Percentiles rank a stretch among this genome's conserved stretches.
Evolutionary conservation across 495 filamentous ascomycete species (phyloP).

Genomic region (Viridothelium virens): DNA sequence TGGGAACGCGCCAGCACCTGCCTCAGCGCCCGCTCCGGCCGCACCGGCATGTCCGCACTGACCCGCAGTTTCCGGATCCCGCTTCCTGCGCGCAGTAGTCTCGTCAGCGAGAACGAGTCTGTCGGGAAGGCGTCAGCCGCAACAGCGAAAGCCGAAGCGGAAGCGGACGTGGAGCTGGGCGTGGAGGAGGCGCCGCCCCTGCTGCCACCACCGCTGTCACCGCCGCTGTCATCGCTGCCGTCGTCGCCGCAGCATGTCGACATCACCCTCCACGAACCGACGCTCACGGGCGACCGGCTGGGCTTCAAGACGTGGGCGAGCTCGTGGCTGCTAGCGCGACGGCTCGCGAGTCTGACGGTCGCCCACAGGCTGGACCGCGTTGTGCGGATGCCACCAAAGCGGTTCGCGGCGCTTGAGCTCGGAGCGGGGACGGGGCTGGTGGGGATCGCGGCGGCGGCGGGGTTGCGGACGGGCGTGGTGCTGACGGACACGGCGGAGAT

Average conservation of each 20-base stretch:
- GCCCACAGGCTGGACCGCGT: background rate
- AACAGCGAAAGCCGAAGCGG: background rate
- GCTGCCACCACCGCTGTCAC: background rate
- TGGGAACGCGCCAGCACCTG: conserved; percentile 73
- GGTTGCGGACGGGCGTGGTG: conserved; percentile 37
- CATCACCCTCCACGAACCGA: conserved; percentile 72
- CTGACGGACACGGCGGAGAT: conserved; percentile 69
- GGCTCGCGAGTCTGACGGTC: conserved; percentile 38
- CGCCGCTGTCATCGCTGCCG: background rate
- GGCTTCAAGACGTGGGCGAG: conserved; percentile 77
- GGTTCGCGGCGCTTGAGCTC: conserved; percentile 47
- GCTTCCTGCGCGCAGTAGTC: conserved; percentile 14
- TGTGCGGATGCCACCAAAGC: conserved; percentile 11
- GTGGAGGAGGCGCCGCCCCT: too few species aligned
- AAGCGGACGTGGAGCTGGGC: too few species aligned
- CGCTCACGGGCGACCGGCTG: conserved; percentile 76
- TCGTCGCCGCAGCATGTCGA: conserved; percentile 27
- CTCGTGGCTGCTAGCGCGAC: conserved; percentile 74
- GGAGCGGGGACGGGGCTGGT: conserved; percentile 60
- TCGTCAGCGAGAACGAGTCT: conserved; percentile 24
- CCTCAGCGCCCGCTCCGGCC: conserved; percentile 75
- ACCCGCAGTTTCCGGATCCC: conserved; percentile 67
- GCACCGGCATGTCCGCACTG: conserved; percentile 73
- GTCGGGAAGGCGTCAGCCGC: background rate
- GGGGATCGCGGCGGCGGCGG: conserved; percentile 43